phyloP scores from a whole-genome alignment of 495 filamentous ascomycete genomes.

The Xylaria curta region DNA sequence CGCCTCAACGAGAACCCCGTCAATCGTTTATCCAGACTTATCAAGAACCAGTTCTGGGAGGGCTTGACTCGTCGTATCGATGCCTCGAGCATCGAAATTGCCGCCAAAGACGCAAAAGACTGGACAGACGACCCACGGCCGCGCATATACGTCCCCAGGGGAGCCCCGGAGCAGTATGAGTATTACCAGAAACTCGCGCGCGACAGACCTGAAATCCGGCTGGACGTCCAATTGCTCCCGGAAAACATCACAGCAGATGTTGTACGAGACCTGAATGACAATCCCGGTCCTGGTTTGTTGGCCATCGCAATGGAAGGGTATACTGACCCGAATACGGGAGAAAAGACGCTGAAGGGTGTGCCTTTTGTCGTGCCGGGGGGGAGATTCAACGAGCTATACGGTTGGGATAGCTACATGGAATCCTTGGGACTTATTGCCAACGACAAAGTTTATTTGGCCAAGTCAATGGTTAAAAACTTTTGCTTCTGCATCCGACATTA shows the following conservation, averaged over 20 bases:
- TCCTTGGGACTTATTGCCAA: conserved; percentile 84
- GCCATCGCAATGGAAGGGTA: conserved; percentile 87
- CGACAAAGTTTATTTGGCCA: conserved; percentile 81
- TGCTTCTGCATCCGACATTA: conserved; percentile 98
- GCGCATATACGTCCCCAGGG: conserved; percentile 88
- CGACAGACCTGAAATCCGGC: conserved; percentile 75
- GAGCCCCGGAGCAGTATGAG: conserved; percentile 82
- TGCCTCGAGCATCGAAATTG: conserved; percentile 81
- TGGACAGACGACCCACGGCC: conserved; percentile 87
- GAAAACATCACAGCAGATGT: conserved; percentile 78
- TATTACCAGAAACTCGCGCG: conserved; percentile 83
- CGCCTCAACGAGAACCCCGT: conserved; percentile 93
- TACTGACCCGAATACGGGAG: conserved; percentile 65
- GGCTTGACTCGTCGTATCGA: conserved; percentile 88
- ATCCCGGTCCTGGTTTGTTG: conserved; percentile 89
- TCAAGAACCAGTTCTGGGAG: conserved; percentile 88
- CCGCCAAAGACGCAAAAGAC: conserved; percentile 87
- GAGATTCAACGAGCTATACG: conserved; percentile 96
- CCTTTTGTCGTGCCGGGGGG: conserved; percentile 97
- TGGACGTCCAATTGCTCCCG: conserved; percentile 82
- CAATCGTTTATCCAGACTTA: conserved; percentile 80
- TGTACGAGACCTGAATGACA: conserved; percentile 72
- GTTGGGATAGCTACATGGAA: conserved; percentile 98
- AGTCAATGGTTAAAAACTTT: conserved; percentile 93
- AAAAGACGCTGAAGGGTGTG: conserved; percentile 73